Percentiles rank a stretch among this genome's conserved stretches.
Conservation (phyloP, 2,329 filamentous ascomycete species). For the Penicillium sp. region DNA sequence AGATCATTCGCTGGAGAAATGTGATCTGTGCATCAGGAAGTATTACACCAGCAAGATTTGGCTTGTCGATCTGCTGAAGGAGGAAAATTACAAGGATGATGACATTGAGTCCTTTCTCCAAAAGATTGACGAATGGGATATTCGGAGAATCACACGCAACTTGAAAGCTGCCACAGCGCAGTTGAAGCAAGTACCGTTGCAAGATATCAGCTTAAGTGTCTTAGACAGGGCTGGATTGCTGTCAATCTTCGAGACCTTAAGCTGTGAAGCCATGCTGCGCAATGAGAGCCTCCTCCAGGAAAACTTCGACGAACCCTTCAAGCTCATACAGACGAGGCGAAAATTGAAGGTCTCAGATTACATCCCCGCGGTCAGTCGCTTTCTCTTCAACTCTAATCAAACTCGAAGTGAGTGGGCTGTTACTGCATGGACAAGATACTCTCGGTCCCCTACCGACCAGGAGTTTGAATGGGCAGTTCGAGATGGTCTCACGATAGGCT, state of each 20-base stretch:
- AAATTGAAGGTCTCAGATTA: slow-evolving; percentile 71
- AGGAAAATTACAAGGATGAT: slow-evolving; percentile 53
- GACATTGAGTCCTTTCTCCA: slow-evolving; percentile 52
- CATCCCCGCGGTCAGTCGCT: slow-evolving; percentile 77
- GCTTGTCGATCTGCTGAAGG: slow-evolving; percentile 60
- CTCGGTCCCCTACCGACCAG: slow-evolving; percentile 59
- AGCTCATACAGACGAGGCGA: slow-evolving; percentile 71
- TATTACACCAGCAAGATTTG: slow-evolving; percentile 67
- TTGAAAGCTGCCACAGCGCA: slow-evolving; percentile 55
- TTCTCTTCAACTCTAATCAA: slow-evolving; percentile 72
- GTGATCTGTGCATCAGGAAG: slow-evolving; percentile 67
- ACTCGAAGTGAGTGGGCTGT: slow-evolving; percentile 64
- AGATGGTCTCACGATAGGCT: slow-evolving; percentile 64
- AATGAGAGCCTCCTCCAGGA: slow-evolving; percentile 51
- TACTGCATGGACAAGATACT: slow-evolving; percentile 63
- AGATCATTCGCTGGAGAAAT: slow-evolving; percentile 58
- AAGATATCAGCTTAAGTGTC: slow-evolving; percentile 49
- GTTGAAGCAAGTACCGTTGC: slow-evolving; percentile 50
- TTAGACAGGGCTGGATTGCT: slow-evolving; percentile 63
- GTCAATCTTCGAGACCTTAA: slow-evolving; percentile 82
- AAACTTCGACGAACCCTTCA: slow-evolving; percentile 79
- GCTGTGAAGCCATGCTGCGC: slow-evolving; percentile 72
- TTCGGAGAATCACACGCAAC: slow-evolving; percentile 59
- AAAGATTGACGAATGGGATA: slow-evolving; percentile 58
- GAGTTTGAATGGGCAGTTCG: slow-evolving; percentile 88